Evolutionary conservation across 345 rosid genomes (phyloP).

Genomic region (Lepidium aucheri): DNA sequence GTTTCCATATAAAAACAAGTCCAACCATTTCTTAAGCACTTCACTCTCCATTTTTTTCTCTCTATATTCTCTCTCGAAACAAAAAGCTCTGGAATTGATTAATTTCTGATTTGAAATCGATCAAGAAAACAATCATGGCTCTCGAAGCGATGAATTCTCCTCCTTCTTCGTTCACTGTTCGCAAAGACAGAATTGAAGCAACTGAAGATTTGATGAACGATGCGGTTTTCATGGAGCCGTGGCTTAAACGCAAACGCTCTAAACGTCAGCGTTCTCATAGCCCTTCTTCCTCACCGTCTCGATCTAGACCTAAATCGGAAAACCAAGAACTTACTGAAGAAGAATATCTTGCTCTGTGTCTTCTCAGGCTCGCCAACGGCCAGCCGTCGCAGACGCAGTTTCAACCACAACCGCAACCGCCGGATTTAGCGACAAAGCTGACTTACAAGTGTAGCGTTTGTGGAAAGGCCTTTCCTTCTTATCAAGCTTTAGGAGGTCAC

Average conservation of each 20-base stretch:
- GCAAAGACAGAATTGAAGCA: slow-evolving; percentile 3
- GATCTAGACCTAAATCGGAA: not conserved
- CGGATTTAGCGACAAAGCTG: slow-evolving; percentile 22
- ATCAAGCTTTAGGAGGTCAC: slow-evolving; percentile 95
- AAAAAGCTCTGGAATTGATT: not conserved
- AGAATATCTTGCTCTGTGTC: slow-evolving; percentile 73
- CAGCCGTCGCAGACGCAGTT: slow-evolving; percentile 16
- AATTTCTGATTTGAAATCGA: not conserved
- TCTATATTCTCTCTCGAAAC: not conserved
- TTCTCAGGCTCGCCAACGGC: slow-evolving; percentile 70
- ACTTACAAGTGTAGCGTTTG: slow-evolving; percentile 74
- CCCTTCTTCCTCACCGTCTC: slow-evolving; percentile 25
- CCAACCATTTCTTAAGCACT: slow-evolving; percentile 14
- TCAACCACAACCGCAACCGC: slow-evolving; percentile 14
- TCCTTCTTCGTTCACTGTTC: slow-evolving; percentile 16
- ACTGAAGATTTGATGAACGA: slow-evolving; percentile 18
- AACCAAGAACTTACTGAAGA: slow-evolving; percentile 35
- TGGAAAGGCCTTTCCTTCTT: slow-evolving; percentile 66
- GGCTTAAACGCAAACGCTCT: slow-evolving; percentile 65
- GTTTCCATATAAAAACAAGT: slow-evolving; percentile 25
- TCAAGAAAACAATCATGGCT: slow-evolving; percentile 38
- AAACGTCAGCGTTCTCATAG: slow-evolving; percentile 39
- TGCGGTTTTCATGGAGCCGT: slow-evolving; percentile 36
- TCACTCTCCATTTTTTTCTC: slow-evolving; percentile 13
- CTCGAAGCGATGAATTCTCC: slow-evolving; percentile 67